A percentile compares a stretch with the other conserved stretches of the same genome.
Conservation (phyloP, 345 rosid genomes). For the Boechera divaricarpa region DNA sequence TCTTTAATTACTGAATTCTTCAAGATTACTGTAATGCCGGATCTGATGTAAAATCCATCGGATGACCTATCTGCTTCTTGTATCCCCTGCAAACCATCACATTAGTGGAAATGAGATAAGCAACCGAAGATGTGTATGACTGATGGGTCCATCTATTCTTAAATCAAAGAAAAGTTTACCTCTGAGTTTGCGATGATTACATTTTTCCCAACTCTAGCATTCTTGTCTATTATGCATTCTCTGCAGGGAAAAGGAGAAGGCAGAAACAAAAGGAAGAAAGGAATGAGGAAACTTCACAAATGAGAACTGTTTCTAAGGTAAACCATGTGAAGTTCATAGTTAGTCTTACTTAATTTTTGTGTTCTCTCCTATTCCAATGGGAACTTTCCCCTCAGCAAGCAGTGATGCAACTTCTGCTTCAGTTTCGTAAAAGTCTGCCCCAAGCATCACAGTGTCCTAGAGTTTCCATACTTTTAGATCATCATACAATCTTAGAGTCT, state of each 20-base stretch:
- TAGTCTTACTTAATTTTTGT: constrained; percentile 66
- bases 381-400: constrained; percentile 73
- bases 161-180: constrained; percentile 48
- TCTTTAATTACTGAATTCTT: constrained; percentile 71
- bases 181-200: constrained; percentile 83
- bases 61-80: constrained; percentile 89
- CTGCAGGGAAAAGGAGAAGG: constrained; percentile 49
- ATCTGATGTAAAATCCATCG: constrained; percentile 86
- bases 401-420: constrained; percentile 67
- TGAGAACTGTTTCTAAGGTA: constrained; percentile 32
- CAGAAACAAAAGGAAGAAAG: constrained; percentile 1
- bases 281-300: constrained; percentile 14
- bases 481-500: constrained; percentile 5
- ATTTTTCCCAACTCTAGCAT: constrained; percentile 92
- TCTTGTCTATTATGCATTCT: constrained; percentile 93
- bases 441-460: constrained; percentile 95
- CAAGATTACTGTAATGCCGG: constrained; percentile 67
- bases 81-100: constrained; percentile 57
- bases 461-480: constrained; percentile 37
- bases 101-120: constrained; percentile 25
- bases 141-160: neutral
- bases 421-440: constrained; percentile 90
- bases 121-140: constrained; percentile 11
- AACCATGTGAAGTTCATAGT: constrained; percentile 21
- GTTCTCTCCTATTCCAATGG: constrained; percentile 87